Percentiles rank a stretch among this genome's conserved stretches.
Conservation (phyloP, 2,329 filamentous ascomycete species). For the Zalaria sp. region DNA sequence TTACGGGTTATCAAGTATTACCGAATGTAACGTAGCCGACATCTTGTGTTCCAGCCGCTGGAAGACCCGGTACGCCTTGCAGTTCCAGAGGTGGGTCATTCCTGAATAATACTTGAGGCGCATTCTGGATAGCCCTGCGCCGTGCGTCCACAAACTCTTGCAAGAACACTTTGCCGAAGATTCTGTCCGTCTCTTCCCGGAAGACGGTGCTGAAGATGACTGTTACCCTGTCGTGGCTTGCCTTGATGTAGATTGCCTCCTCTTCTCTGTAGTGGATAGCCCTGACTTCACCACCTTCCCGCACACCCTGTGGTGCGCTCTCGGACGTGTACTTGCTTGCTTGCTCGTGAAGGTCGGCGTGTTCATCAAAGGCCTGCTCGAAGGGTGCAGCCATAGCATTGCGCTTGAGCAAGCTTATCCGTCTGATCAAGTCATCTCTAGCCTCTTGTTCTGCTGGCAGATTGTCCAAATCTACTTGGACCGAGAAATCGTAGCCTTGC, state of each 20-base stretch:
- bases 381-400: conserved; percentile 99
- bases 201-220: conserved; percentile 99
- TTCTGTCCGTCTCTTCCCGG: conserved; percentile 89
- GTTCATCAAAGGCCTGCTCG: conserved; percentile 90
- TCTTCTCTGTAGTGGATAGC: conserved; percentile 97
- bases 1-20: conserved; percentile 25
- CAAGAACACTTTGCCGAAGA: conserved; percentile 96
- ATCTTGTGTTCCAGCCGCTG: conserved; percentile 61
- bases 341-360: conserved; percentile 72
- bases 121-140: conserved; percentile 91
- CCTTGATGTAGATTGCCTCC: conserved; percentile 98
- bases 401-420: conserved; percentile 85
- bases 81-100: conserved; percentile 90
- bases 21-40: conserved; percentile 98
- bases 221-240: conserved; percentile 90
- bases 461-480: conserved; percentile 76
- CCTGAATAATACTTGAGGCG: conserved; percentile 90
- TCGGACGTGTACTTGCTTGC: conserved; percentile 88
- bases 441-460: conserved; percentile 75
- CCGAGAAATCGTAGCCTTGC: conserved; percentile 88
- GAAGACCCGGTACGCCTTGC: conserved; percentile 72
- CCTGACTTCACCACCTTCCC: conserved; percentile 84
- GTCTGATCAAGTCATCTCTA: conserved; percentile 71
- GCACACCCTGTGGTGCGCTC: conserved; percentile 78
- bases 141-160: conserved; percentile 97